Evolutionary conservation across 2,329 filamentous ascomycete species (phyloP), one percentile per base, ranked within the genome.

Genomic region (Ophiocordyceps camponoti-leonardi): DNA sequence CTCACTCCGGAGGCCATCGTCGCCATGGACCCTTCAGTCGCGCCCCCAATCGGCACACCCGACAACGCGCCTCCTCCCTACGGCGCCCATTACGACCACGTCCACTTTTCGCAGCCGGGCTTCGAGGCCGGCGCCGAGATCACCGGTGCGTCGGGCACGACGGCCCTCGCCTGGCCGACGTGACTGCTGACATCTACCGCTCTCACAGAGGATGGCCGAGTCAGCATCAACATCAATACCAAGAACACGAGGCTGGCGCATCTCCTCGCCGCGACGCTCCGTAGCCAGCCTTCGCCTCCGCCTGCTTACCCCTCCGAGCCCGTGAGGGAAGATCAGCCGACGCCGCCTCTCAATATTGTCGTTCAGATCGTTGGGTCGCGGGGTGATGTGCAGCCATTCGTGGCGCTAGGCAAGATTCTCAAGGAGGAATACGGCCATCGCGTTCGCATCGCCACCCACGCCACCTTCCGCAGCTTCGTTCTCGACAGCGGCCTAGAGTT

Each of bases 181-280:
- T 18, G 26, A 18, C 26, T 44, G 44, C 41, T 45, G 18, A 46
- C 33, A 30, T n/a, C 35, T 14, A 28, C 6, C 26, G 26, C 26
- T 11, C 26, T 28, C 26, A 28, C 54, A 78, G 83, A 75, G 49
- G 81, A 88, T 63, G 85, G 85, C 22, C 77, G 86, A 56, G 72
- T 92, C 53, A 79, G 86, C 56, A 86, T 92, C 64, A 80, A 79
- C 50, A 85, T 92, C 62, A 79, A 81, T 56, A 80, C 86, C 58
- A 80, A 77, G 52, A 79, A 73, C 52, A 66, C 71, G 46, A 73
- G 73, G 46, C 66, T 90, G 4, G 77, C 81, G 2, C 75, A 79
- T 48, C 67, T 88, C 13, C 69, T 88, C 23, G 72, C 75, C 0
- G 80, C 82, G 3, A 75, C 79, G 8, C 58, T 87, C 39, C 63